Base-by-base conservation (phyloP, 768 basidiomycete species). In the Cyclocybe aegerita region DNA sequence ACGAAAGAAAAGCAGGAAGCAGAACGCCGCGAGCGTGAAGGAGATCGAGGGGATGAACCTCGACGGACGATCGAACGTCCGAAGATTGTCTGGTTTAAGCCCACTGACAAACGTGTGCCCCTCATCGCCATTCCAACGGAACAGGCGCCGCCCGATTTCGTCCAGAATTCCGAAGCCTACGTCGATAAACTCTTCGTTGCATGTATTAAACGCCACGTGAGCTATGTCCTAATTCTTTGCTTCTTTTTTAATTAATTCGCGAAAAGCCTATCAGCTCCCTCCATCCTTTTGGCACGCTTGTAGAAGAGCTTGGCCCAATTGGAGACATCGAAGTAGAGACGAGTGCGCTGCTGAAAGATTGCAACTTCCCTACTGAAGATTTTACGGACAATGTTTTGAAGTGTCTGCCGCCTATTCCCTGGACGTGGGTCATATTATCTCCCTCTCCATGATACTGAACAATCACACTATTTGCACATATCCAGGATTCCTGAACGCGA, bases 31-130 rank as follows among this genome's bases (percentile, higher is more conserved):
- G 97, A 98, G 70, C 88, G 97, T 45, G 97, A 97, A 66, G 97
- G 96, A 40, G 93, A 95, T 64, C 85, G 85, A 54, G 88, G 84
- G 38, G 89, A 91, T 51, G 90, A 93, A 64, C 88, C 88, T 29
- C 80, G 87, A 60, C 86, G 88, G 39, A 77, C 75, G 29, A 84
- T 88, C 39, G 92, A 94, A 66, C 86, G 95, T 36, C 96, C 96
- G 55, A 98, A 98, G 79, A 99, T 99, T 57, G 95, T 99, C 40
- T 99, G 97, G 97, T 98, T 99, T 80, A 96, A 98, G 73, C 97
- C 97, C 4, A 98, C 96, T 23, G 95, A 98, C 75, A 99, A 99
- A 70, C 90, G 97, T 50, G 97, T 99, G 1, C 97, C 97, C 39
- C 79, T 98, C 37, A 98, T 99, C 62, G 97, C 97, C 49, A 99